Conservation (phyloP, 2,329 filamentous ascomycete genomes). For the Didymella exigua region DNA sequence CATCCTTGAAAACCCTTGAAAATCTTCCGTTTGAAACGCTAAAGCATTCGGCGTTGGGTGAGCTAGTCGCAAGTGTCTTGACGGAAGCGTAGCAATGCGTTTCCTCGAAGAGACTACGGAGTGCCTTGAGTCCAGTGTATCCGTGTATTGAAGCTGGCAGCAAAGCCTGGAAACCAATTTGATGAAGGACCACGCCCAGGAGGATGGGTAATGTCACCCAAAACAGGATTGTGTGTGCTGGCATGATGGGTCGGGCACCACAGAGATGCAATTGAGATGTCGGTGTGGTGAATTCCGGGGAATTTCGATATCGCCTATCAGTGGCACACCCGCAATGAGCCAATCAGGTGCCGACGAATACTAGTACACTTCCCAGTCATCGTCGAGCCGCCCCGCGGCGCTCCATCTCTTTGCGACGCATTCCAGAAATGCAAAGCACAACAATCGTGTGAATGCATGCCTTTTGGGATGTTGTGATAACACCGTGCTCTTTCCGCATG, state of each 20-base stretch:
- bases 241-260: constrained; percentile 21
- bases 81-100: constrained; percentile 55
- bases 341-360: constrained; percentile 10
- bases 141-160: constrained; percentile 24
- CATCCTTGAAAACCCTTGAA: constrained; percentile 52
- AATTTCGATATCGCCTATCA: constrained; percentile 14
- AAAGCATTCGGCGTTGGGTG: constrained; percentile 59
- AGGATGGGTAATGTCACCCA: constrained; percentile 35
- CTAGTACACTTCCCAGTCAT: constrained; percentile 1
- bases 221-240: constrained; percentile 27
- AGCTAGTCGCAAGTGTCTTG: constrained; percentile 49
- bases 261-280: constrained; percentile 8
- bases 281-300: neutral
- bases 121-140: constrained; percentile 25
- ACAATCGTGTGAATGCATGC: neutral
- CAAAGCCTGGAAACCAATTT: constrained; percentile 28
- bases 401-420: neutral
- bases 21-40: constrained; percentile 60
- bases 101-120: constrained; percentile 33
- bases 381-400: neutral
- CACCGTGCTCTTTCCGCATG: neutral
- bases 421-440: neutral
- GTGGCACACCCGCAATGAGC: constrained; percentile 7
- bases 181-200: constrained; percentile 37
- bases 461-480: neutral